Base-by-base conservation (phyloP, 176 grass and related monocot species). In the Phoenix dactylifera region DNA sequence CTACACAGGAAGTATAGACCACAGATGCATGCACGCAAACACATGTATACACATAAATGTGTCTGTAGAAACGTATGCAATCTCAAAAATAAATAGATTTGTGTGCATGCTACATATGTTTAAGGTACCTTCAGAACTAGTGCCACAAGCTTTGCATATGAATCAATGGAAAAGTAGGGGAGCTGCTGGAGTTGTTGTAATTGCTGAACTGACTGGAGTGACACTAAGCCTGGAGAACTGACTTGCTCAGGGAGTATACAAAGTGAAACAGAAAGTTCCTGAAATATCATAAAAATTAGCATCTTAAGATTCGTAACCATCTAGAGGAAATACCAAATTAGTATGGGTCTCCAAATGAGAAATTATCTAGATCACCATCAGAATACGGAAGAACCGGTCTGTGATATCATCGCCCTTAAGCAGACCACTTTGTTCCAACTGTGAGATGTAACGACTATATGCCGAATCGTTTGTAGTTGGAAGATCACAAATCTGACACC, bases 401-500 rank as follows among this genome's bases (percentile, higher is more conserved):
- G 70, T 90, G 61, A 85, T 66, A 71, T 96, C 92, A 88, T 96
- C 86, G 16, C 80, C 86, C 69, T 82, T 85, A 28, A 96, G 77
- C 54, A 96, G 74, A 63, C 87, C 83, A 60, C 66, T 71, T 54
- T 90, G 86, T 77, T 96, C 80, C 57, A 90, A 59, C 56, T 90
- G 87, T 39, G 68, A 65, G 65, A 90, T 80, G 68, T 90, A 79
- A 77, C 82, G 92, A 69, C 65, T 76, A 60, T 87, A 96, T 57
- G 76, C 62, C 10, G 87, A 70, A 85, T 96, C 87, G 80, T 83
- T 80, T 68, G 69, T 71, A 59, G 60, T 63, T 51, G 83, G 92
- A 74, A 72, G 92, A 65, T 90, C 92, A 67, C 81, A 90, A 61
- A 90, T 81, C 58, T 87, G 83, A 52, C 80, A 90, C 92, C 92